Base-by-base conservation (phyloP, 2,329 filamentous ascomycete genomes). In the Penicillium sclerotigenum region DNA sequence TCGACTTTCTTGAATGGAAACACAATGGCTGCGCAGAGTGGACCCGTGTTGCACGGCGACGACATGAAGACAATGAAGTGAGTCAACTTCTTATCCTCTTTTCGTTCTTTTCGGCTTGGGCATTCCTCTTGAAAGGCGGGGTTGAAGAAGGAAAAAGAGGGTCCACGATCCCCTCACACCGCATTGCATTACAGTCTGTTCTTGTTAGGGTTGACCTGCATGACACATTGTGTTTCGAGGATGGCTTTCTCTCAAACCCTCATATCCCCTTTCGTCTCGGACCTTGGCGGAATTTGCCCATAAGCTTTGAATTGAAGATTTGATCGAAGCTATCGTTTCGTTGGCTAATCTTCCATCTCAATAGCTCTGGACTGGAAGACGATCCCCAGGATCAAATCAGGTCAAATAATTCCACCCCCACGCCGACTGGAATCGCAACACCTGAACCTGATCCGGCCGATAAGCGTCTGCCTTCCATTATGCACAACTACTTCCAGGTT, bases 401-500 rank as follows among this genome's bases (percentile, higher is more conserved):
- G 72, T 89, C 88, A 55, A 83, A 79, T 74, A 88, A 90, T 67
- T 92, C 90, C 52, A 94, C 91, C 68, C 89, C 91, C 70, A 95
- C 92, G 66, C 53, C 53, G 40, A 56, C 53, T 34, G 91, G 92
- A 70, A 85, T 96, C 74, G 89, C 91, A 65, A 99, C 94, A 61
- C 94, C 94, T 65, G 89, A 92, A 71, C 94, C 94, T 65, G 93
- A 97, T 77, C 87, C 89, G 62, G 87, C 89, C 71, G 94, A 99
- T 80, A 97, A 96, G 80, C 89, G 94, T 78, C 82, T 96, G 73
- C 94, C 94, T 66, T 90, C 91, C 74, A 96, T 97, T 80, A 88
- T 94, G 83, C 85, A 87, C 76, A 95, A 88, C 82, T 97, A 94
- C 83, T 96, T 97, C 84, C 94, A 99, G 93, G 94, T 99, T 96